phyloP scores from a whole-genome alignment of 2,329 filamentous ascomycete genomes.

The Monilinia laxa region DNA sequence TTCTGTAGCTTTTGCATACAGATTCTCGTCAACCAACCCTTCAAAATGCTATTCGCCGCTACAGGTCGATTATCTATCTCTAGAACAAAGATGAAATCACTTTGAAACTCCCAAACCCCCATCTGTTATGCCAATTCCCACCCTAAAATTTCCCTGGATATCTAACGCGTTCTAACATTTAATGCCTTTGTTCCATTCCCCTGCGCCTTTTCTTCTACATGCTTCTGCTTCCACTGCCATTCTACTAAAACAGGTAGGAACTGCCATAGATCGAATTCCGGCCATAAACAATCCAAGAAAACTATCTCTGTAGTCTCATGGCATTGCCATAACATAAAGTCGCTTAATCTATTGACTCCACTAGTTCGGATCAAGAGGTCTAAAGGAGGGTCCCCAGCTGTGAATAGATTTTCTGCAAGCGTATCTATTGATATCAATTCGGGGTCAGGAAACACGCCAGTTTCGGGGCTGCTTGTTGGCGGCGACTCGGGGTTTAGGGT shows the following conservation, averaged over 20 bases:
- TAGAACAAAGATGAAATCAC: conserved; percentile 3
- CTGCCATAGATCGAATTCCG: conserved; percentile 90
- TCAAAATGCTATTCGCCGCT: not conserved
- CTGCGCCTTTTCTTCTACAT: conserved; percentile 37
- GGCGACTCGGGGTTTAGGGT: conserved; percentile 45
- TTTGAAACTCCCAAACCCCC: conserved; percentile 1
- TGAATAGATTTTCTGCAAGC: conserved; percentile 84
- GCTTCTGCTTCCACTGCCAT: conserved; percentile 66
- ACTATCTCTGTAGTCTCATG: conserved; percentile 90
- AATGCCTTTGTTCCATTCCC: conserved; percentile 24
- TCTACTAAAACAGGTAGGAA: conserved; percentile 91
- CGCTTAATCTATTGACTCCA: conserved; percentile 86
- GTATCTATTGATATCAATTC: conserved; percentile 85
- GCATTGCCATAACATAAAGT: conserved; percentile 99
- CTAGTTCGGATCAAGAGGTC: conserved; percentile 92
- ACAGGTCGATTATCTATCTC: not conserved
- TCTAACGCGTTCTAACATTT: conserved; percentile 32
- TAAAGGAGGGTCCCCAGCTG: conserved; percentile 77
- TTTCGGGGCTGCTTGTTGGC: conserved; percentile 34
- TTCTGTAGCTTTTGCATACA: not conserved
- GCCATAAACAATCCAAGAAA: conserved; percentile 91
- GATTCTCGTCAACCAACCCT: not conserved
- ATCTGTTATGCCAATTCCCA: conserved; percentile 1
- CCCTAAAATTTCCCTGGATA: not conserved
- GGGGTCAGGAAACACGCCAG: conserved; percentile 63